phyloP scores from a whole-genome alignment of 164 flowering plant genomes.

The Piper longum region DNA sequence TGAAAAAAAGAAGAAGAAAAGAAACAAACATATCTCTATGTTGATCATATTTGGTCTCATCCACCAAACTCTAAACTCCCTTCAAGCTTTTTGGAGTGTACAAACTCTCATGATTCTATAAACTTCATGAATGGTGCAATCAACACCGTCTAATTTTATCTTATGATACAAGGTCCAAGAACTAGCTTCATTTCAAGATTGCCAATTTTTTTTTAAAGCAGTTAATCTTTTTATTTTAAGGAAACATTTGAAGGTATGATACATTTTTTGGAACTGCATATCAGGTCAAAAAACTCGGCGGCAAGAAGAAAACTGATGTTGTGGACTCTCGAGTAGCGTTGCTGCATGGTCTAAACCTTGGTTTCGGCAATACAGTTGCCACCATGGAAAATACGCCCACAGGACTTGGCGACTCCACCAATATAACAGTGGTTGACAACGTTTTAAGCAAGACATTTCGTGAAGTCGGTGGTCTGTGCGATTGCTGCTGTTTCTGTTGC shows the following conservation, averaged over 20 bases:
- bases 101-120: no score
- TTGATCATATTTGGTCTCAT: no score
- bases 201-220: not conserved
- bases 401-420: conserved; percentile 16
- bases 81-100: no score
- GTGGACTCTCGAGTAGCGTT: conserved; percentile 18
- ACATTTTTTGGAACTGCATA: not conserved
- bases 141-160: no score
- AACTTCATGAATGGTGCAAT: no score
- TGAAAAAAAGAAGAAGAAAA: no score
- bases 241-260: no score
- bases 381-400: conserved; percentile 44
- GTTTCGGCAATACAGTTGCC: conserved; percentile 58
- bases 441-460: conserved; percentile 43
- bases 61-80: no score
- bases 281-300: conserved; percentile 6
- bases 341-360: conserved; percentile 28
- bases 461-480: conserved; percentile 34
- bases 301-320: conserved; percentile 4
- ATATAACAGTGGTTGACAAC: conserved; percentile 22
- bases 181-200: no score
- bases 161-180: no score
- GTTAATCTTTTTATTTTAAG: not conserved
- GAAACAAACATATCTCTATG: no score
- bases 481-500: conserved; percentile 58